Conservation (phyloP, 805 yeast genomes). For the Ascoidea asiatica region DNA sequence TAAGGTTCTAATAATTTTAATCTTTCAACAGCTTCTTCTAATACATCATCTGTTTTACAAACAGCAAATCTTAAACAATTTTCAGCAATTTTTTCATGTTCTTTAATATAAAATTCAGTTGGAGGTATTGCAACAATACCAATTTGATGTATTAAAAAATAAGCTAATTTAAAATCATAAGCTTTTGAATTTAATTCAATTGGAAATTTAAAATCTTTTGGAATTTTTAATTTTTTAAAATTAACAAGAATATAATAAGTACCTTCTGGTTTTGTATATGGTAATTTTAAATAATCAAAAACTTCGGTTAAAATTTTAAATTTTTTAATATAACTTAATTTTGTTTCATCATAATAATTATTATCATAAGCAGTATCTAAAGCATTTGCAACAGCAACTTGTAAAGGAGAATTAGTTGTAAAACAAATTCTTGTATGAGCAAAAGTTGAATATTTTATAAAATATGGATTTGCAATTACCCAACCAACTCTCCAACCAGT, state of each 20-base stretch:
- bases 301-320: conserved; percentile 59
- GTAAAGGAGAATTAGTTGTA: conserved; percentile 81
- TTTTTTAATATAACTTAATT: conserved; percentile 55
- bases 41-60: conserved; percentile 77
- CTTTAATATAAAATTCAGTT: conserved; percentile 75
- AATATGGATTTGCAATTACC: conserved; percentile 77
- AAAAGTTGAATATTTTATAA: conserved; percentile 66
- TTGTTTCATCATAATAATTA: conserved; percentile 58
- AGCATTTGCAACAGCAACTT: conserved; percentile 82
- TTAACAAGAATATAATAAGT: conserved; percentile 88
- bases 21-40: conserved; percentile 72
- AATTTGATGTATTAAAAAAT: conserved; percentile 83
- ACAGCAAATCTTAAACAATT: conserved; percentile 87
- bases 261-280: conserved; percentile 87
- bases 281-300: conserved; percentile 78
- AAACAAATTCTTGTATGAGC: conserved; percentile 96
- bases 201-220: conserved; percentile 60
- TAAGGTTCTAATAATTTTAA: conserved; percentile 59
- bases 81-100: conserved; percentile 65
- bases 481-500: conserved; percentile 99
- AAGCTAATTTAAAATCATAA: conserved; percentile 76
- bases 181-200: conserved; percentile 54
- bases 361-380: conserved; percentile 45
- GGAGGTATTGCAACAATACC: conserved; percentile 98
- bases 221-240: conserved; percentile 70